These are phyloP conservation scores for Gryganskiella cystojenkinii DNA, from an alignment of 192 early-diverging fungal species.

Conservation along the genomic window DNA sequence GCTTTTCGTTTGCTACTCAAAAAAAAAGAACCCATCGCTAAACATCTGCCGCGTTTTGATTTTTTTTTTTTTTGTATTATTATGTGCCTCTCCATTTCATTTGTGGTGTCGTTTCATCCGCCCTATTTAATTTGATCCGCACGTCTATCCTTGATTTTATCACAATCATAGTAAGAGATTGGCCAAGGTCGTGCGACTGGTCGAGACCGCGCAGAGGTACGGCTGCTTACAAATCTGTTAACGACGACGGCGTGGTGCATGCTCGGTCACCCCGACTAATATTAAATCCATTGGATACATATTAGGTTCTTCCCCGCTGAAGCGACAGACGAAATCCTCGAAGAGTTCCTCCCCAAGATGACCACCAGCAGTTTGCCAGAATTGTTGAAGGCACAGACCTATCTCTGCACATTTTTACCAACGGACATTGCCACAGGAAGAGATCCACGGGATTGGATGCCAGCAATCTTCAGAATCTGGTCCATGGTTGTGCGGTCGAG, in stretches of 20 bases:
- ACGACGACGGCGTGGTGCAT: background rate
- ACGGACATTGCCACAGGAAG: slow-evolving; percentile 47
- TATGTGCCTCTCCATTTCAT: slow-evolving; percentile 3
- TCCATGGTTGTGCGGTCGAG: slow-evolving; percentile 69
- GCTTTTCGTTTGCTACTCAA: background rate
- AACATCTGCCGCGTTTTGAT: slow-evolving; percentile 19
- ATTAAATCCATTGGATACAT: slow-evolving; percentile 16
- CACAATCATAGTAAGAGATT: slow-evolving; percentile 59
- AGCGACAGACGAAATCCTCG: slow-evolving; percentile 77
- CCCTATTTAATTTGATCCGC: slow-evolving; percentile 18
- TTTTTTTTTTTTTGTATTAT: background rate
- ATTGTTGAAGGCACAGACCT: slow-evolving; percentile 64
- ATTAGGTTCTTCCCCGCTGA: slow-evolving; percentile 74
- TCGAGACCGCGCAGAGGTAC: slow-evolving; percentile 63
- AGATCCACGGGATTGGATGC: slow-evolving; percentile 74
- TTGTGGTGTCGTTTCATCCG: background rate
- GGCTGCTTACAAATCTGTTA: background rate
- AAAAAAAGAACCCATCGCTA: background rate
- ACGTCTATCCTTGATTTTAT: slow-evolving; percentile 4
- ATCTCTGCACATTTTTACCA: slow-evolving; percentile 80
- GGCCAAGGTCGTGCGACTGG: slow-evolving; percentile 56
- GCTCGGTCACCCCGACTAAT: slow-evolving; percentile 10
- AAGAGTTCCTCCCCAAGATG: slow-evolving; percentile 80
- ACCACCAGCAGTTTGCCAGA: slow-evolving; percentile 74
- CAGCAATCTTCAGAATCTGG: slow-evolving; percentile 89